phyloP scores from a whole-genome alignment of 805 yeast species.

The Candida ortonii region DNA sequence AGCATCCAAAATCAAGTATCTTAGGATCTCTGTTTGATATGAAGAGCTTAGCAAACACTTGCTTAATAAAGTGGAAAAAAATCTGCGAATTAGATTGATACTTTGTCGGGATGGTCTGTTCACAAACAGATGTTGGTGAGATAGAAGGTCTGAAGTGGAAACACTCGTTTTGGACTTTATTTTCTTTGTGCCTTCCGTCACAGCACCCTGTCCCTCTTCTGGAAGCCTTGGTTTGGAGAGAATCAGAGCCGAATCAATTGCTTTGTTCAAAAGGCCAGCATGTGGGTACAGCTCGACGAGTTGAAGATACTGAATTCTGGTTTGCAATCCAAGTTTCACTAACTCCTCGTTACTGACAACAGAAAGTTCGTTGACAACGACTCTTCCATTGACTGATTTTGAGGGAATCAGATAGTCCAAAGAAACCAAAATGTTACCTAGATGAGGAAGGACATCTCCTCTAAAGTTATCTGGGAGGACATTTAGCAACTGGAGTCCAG shows the following conservation, averaged over 20 bases:
- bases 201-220: constrained; percentile 11
- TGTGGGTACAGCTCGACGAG: constrained; percentile 39
- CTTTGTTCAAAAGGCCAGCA: constrained; percentile 48
- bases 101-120: constrained; percentile 40
- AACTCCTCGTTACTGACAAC: constrained; percentile 31
- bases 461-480: constrained; percentile 35
- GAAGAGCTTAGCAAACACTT: constrained; percentile 57
- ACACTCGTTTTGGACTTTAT: constrained; percentile 40
- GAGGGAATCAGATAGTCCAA: constrained; percentile 63
- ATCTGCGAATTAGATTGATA: constrained; percentile 35
- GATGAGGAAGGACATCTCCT: constrained; percentile 43
- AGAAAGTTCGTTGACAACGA: constrained; percentile 38
- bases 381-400: constrained; percentile 34
- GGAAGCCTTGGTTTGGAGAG: constrained; percentile 40
- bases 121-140: constrained; percentile 59
- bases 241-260: constrained; percentile 55
- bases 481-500: constrained; percentile 43
- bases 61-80: constrained; percentile 48
- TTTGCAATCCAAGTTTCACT: constrained; percentile 31
- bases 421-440: constrained; percentile 47
- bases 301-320: constrained; percentile 25
- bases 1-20: constrained; percentile 40
- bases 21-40: constrained; percentile 56
- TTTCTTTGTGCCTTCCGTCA: constrained; percentile 10
- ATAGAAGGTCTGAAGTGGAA: constrained; percentile 65